A percentile compares a stretch with the other conserved stretches of the same genome.
These are phyloP conservation scores for Naganishia randhawae DNA, from an alignment of 768 basidiomycete genomes.

Conservation along the genomic window DNA sequence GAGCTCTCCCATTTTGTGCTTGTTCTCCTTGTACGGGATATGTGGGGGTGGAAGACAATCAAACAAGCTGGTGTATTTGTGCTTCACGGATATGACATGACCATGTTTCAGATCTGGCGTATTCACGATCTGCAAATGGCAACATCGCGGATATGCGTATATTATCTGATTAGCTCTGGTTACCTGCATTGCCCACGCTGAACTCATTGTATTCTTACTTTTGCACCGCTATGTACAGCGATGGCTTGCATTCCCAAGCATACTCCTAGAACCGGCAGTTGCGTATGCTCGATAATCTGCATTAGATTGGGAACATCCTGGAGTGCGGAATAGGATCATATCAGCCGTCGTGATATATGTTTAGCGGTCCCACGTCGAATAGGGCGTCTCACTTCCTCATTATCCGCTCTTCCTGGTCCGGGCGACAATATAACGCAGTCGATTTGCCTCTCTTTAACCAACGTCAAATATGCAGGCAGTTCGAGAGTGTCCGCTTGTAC, in stretches of 20 bases:
- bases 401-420: slow-evolving; percentile 50
- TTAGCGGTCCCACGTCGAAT: not conserved
- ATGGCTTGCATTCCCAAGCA: slow-evolving; percentile 50
- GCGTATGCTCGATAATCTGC: slow-evolving; percentile 35
- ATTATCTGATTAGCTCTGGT: not conserved
- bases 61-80: slow-evolving; percentile 17
- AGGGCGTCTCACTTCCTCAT: slow-evolving; percentile 33
- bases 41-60: not conserved
- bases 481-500: slow-evolving; percentile 46
- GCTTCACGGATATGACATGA: slow-evolving; percentile 44
- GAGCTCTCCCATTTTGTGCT: not conserved
- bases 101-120: slow-evolving; percentile 47
- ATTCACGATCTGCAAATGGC: slow-evolving; percentile 42
- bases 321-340: not conserved
- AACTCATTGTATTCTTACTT: slow-evolving; percentile 30
- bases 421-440: slow-evolving; percentile 52
- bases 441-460: slow-evolving; percentile 27
- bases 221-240: slow-evolving; percentile 46
- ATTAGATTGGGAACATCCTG: slow-evolving; percentile 47
- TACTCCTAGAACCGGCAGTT: slow-evolving; percentile 44
- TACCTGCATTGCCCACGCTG: not conserved
- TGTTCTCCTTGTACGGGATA: not conserved
- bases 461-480: slow-evolving; percentile 20
- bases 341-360: not conserved
- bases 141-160: not conserved